Evolutionary conservation across 768 basidiomycete species (phyloP).

Genomic region (Cyclocybe cylindracea): DNA sequence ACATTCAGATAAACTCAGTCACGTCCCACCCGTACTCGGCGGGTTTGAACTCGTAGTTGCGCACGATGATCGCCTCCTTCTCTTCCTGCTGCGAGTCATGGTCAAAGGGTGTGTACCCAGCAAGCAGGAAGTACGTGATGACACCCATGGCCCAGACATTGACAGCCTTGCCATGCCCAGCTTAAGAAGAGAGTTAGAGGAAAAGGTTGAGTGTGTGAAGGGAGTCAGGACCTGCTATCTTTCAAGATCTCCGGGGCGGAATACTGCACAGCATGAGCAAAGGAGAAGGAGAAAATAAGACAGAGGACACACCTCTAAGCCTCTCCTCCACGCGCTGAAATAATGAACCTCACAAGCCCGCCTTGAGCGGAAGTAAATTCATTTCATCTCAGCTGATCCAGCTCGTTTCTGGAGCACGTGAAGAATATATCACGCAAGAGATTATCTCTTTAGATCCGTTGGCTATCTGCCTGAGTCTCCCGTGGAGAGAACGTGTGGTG

Average conservation of each 20-base stretch:
- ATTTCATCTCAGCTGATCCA: too few species aligned
- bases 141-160: conserved; percentile 99
- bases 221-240: conserved; percentile 61
- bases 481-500: too few species aligned
- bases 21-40: conserved; percentile 87
- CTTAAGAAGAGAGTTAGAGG: conserved; percentile 32
- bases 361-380: too few species aligned
- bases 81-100: conserved; percentile 85
- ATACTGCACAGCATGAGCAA: conserved; percentile 48
- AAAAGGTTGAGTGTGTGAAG: not conserved
- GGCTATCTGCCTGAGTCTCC: too few species aligned
- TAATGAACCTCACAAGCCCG: too few species aligned
- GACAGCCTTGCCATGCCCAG: conserved; percentile 92
- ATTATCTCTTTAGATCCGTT: too few species aligned
- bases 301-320: not conserved
- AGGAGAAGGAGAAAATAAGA: not conserved
- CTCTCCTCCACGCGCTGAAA: too few species aligned
- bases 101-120: conserved; percentile 96
- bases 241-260: conserved; percentile 98
- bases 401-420: too few species aligned
- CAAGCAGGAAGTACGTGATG: conserved; percentile 93
- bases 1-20: conserved; percentile 78
- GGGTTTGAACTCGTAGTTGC: conserved; percentile 84
- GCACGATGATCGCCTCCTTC: conserved; percentile 93
- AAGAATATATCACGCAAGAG: too few species aligned